Base-by-base conservation (phyloP, 2,329 filamentous ascomycete species). In the Verticillium nubilum region DNA sequence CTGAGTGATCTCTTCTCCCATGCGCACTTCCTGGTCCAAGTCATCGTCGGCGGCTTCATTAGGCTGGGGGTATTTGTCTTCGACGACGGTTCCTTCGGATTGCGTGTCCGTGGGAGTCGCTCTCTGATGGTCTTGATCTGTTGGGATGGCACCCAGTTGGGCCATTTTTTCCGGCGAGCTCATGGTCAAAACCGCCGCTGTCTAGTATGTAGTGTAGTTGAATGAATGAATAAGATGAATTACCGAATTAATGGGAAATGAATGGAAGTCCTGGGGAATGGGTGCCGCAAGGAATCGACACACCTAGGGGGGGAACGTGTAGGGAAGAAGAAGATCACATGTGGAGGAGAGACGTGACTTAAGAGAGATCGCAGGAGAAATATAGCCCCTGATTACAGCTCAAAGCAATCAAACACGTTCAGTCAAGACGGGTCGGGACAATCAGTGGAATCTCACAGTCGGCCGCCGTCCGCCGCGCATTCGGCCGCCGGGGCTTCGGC, bases 1-100 rank as follows among this genome's bases (percentile, higher is more conserved):
- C n/a, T 72, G 63, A 1, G 67, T 59, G 2, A 72, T 63, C n/a
- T 69, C 37, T 17, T 47, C 37, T 2, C 62, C 2, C 37, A 47
- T 47, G 37, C 37, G 19, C 37, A 23, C n/a, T 3, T 47, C 37
- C 2, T n/a, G 37, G 37, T 17, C 15, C 15, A 47, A n/a, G 37
- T 12, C 19, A n/a, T 23, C 1, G 37, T 47, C n/a, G 37, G 9
- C n/a, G n/a, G 19, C 37, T 47, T 47, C 37, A 7, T 47, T n/a
- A 6, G n/a, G n/a, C n/a, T 23, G 37, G 37, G 9, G n/a, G n/a
- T n/a, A 9, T 10, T 23, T 25, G 6, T 25, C 37, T 23, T 23
- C 37, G 6, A 47, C 37, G n/a, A 6, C 37, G 6, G 37, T 47
- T 25, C n/a, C 37, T 10, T 47, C 37, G 9, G 37, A 47, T 19